Conservation (phyloP, 805 yeast genomes). For the Wickerhamiella nectarea region DNA sequence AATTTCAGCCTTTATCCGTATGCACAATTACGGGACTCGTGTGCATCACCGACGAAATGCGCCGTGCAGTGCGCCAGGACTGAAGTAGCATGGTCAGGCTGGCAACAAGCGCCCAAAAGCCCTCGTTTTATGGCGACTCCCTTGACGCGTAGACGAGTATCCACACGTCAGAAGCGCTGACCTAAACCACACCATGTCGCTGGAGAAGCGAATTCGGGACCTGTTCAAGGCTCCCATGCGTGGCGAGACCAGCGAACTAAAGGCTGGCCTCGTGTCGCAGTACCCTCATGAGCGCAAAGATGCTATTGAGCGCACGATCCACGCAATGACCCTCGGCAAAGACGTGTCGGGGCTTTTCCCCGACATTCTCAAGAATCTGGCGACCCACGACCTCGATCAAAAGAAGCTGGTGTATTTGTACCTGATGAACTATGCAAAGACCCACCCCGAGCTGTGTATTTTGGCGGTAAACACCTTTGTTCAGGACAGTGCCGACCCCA, state of each 20-base stretch:
- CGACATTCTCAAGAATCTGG: slow-evolving; percentile 88
- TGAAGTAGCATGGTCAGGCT: too few species aligned
- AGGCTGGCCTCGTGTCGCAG: slow-evolving; percentile 83
- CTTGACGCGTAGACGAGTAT: too few species aligned
- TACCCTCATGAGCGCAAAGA: slow-evolving; percentile 86
- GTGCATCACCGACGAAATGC: too few species aligned
- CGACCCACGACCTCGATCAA: slow-evolving; percentile 92
- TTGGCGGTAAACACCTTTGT: slow-evolving; percentile 96
- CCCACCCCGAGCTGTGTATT: slow-evolving; percentile 90
- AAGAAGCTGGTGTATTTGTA: slow-evolving; percentile 90
- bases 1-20: too few species aligned
- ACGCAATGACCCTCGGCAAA: slow-evolving; percentile 96
- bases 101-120: too few species aligned
- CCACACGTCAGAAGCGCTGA: too few species aligned
- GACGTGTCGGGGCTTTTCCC: slow-evolving; percentile 93
- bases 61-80: too few species aligned
- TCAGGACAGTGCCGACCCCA: slow-evolving; percentile 87
- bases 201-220: slow-evolving; percentile 41
- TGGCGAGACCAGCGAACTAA: slow-evolving; percentile 74
- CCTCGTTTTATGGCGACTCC: too few species aligned
- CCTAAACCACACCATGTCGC: slow-evolving; percentile 7
- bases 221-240: slow-evolving; percentile 45
- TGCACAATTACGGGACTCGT: too few species aligned
- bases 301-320: slow-evolving; percentile 91
- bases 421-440: slow-evolving; percentile 92